Percentiles rank a stretch among this genome's conserved stretches.
Conservation (phyloP, 345 rosid species). For the Eutrema japonicum region DNA sequence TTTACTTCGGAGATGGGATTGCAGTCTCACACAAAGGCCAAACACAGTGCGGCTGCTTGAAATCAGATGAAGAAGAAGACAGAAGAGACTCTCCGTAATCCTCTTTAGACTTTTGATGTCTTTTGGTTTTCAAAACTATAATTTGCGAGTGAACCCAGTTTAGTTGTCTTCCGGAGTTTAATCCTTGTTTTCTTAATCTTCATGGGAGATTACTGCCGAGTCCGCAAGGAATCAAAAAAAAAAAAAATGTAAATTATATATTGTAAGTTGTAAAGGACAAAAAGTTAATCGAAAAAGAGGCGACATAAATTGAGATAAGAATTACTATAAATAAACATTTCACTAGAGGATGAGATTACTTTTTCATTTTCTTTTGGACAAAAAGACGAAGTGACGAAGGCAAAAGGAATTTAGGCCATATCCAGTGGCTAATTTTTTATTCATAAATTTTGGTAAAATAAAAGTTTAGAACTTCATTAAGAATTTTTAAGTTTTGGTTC, state of each 20-base stretch:
- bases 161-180: constrained; percentile 7
- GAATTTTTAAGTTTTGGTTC: too few species aligned
- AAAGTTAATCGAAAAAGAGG: background rate
- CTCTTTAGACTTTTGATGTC: constrained; percentile 1
- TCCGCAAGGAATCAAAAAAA: too few species aligned
- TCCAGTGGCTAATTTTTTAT: too few species aligned
- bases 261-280: background rate
- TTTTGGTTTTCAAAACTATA: constrained; percentile 24
- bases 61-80: constrained; percentile 5
- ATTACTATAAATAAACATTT: constrained; percentile 22
- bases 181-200: background rate
- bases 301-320: constrained; percentile 11
- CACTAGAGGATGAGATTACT: constrained; percentile 24
- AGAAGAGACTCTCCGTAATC: constrained; percentile 4
- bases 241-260: too few species aligned
- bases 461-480: too few species aligned
- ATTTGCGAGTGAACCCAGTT: constrained; percentile 22
- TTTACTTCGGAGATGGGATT: constrained; percentile 71
- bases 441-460: too few species aligned
- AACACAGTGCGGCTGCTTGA: constrained; percentile 59
- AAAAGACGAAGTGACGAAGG: constrained; percentile 38
- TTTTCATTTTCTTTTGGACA: constrained; percentile 38
- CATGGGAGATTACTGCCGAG: background rate
- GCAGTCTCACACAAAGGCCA: constrained; percentile 81
- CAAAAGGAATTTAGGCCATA: constrained; percentile 49